Base-by-base conservation (phyloP, 768 basidiomycete genomes). In the Termitomyces sp. region DNA sequence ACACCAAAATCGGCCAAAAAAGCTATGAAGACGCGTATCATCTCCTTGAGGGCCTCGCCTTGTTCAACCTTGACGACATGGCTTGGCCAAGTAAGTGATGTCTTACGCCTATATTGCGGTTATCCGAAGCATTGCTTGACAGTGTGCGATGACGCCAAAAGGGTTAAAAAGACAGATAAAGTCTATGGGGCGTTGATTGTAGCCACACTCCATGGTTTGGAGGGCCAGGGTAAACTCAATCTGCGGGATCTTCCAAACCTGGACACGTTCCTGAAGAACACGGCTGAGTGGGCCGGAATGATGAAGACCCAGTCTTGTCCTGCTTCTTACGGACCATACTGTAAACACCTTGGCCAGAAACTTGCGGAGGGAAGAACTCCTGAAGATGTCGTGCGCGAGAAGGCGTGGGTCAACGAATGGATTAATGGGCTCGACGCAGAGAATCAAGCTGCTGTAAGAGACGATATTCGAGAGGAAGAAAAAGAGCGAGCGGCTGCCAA, bases 121-220 rank as follows among this genome's bases (percentile, higher is more conserved):
- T 14, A 37, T 50, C 3, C 2, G 8, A 50, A 11, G 23, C 15
- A 45, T 45, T 17, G 7, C 15, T 45, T 17, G 3, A 17, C 14
- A 74, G 73, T 70, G 56, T 69, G 68, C 51, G 70, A 71, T 53
- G 72, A 74, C 46, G 69, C 66, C 3, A 62, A 68, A n/a, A 70
- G 67, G 54, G 63, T 67, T 42, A 38, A 58, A 26, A 30, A 64
- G 38, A 72, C 73, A 14, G 68, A 71, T 55, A 72, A 68, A 46
- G 64, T 61, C 11, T 74, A 73, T 45, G 73, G 73, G 14, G 70
- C 72, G 2, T 61, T 65, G 15, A 66, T 71, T 12, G 64, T 75
- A 21, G 64, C 70, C 11, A 56, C 71, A 23, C 60, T 77, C 17
- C 67, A 70, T 14, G 71, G 66, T 31, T 56, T 75, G 23, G 63